A percentile compares a stretch with the other conserved stretches of the same genome.
Evolutionary conservation across 148 eudicot genomes (phyloP).

Genomic region (Selenicereus undatus): DNA sequence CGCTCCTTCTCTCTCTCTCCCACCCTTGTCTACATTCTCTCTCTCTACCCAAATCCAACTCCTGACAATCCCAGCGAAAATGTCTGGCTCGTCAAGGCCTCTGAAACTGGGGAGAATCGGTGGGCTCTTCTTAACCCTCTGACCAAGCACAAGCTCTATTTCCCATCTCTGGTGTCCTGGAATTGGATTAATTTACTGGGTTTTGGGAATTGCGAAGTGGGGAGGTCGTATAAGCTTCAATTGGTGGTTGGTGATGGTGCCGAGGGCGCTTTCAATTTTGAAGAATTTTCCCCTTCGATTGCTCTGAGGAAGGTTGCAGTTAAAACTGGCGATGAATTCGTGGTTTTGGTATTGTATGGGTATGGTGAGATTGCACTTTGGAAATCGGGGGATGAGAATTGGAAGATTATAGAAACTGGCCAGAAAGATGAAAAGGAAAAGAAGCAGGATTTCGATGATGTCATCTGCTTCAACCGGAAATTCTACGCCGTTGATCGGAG

Average conservation of each 20-base stretch:
- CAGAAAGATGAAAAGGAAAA: neutral
- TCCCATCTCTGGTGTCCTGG: neutral
- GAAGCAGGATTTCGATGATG: constrained; percentile 20
- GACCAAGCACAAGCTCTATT: constrained; percentile 18
- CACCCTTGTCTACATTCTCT: constrained; percentile 16
- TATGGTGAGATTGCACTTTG: constrained; percentile 15
- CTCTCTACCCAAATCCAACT: neutral
- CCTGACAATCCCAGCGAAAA: neutral
- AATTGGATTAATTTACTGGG: constrained; percentile 17
- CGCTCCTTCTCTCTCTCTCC: constrained; percentile 18
- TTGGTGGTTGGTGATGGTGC: neutral
- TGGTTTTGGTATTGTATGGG: constrained; percentile 18
- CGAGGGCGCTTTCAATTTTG: constrained; percentile 16
- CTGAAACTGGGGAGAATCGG: constrained; percentile 17
- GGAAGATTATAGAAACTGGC: constrained; percentile 19
- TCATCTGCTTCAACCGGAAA: constrained; percentile 13
- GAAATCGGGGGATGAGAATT: constrained; percentile 18
- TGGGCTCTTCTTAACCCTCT: constrained; percentile 25
- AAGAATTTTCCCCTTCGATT: constrained; percentile 11
- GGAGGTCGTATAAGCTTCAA: constrained; percentile 23
- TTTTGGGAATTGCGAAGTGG: constrained; percentile 22
- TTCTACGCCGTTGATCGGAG: constrained; percentile 24
- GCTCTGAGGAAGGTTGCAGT: constrained; percentile 15
- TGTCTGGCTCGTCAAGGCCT: constrained; percentile 21
- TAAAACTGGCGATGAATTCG: neutral